A percentile compares a stretch with the other conserved stretches of the same genome.
Evolutionary conservation across 306 rosid genomes (phyloP).

Genomic region (Lagenaria siceraria): DNA sequence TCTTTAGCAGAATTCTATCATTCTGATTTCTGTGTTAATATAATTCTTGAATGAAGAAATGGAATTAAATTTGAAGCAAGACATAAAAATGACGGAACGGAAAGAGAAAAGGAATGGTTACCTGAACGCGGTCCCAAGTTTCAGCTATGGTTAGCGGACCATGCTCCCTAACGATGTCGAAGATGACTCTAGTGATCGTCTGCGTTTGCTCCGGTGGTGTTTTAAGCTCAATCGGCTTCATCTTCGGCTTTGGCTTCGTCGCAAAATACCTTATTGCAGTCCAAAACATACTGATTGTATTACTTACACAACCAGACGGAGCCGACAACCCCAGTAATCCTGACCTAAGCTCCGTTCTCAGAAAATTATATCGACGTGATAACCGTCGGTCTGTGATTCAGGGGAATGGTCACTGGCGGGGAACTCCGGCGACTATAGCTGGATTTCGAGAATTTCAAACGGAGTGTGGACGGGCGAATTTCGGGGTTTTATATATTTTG

Average conservation of each 20-base stretch:
- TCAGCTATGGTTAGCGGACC: constrained; percentile 76
- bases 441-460: not conserved
- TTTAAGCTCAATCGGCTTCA: constrained; percentile 49
- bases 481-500: too few relatives aligned
- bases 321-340: not conserved
- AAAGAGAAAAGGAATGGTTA: not conserved
- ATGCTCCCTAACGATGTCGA: constrained; percentile 68
- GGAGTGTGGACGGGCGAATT: too few relatives aligned
- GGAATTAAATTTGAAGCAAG: not conserved
- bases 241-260: constrained; percentile 59
- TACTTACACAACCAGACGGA: not conserved
- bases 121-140: constrained; percentile 81
- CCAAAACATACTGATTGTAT: constrained; percentile 32
- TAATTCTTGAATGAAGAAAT: not conserved
- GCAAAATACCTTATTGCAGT: constrained; percentile 45
- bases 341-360: not conserved
- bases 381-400: not conserved
- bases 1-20: not conserved
- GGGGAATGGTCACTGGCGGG: not conserved
- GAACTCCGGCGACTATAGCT: not conserved
- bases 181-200: constrained; percentile 54
- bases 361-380: not conserved
- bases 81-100: not conserved
- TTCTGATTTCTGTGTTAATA: not conserved
- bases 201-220: constrained; percentile 73